Conservation (phyloP, 2,329 filamentous ascomycete species). For the Apiospora pterosperma region DNA sequence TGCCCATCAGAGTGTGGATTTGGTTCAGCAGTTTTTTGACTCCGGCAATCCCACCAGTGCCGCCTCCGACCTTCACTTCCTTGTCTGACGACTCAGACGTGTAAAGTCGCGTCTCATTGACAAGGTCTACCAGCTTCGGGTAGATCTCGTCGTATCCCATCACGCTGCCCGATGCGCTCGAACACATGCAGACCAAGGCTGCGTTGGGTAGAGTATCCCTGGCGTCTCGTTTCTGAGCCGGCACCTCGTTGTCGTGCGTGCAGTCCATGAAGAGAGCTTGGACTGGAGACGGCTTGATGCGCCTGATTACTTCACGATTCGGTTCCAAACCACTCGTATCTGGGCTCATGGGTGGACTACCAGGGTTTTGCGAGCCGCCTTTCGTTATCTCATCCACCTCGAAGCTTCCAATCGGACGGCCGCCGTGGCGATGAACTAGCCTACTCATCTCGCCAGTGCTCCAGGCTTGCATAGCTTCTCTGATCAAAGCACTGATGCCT, state of each 20-base stretch:
- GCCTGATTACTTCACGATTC: constrained; percentile 66
- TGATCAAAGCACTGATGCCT: constrained; percentile 85
- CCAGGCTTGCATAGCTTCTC: constrained; percentile 98
- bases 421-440: constrained; percentile 89
- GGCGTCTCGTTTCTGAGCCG: constrained; percentile 90
- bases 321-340: constrained; percentile 28
- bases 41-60: constrained; percentile 81
- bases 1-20: constrained; percentile 93
- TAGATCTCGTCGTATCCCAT: constrained; percentile 99
- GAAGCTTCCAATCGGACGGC: constrained; percentile 93
- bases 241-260: constrained; percentile 96
- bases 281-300: constrained; percentile 82
- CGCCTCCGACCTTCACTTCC: constrained; percentile 62
- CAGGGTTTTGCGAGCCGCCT: constrained; percentile 43
- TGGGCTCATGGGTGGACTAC: constrained; percentile 28
- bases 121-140: constrained; percentile 86
- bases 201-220: constrained; percentile 92
- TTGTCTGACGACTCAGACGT: constrained; percentile 67
- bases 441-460: constrained; percentile 89
- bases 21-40: constrained; percentile 92
- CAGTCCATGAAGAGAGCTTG: constrained; percentile 99
- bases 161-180: constrained; percentile 89
- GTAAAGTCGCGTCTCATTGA: constrained; percentile 83
- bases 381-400: constrained; percentile 83
- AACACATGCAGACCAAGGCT: constrained; percentile 92